phyloP scores from a whole-genome alignment of 2,329 filamentous ascomycete species.

The Catunica adiposa region DNA sequence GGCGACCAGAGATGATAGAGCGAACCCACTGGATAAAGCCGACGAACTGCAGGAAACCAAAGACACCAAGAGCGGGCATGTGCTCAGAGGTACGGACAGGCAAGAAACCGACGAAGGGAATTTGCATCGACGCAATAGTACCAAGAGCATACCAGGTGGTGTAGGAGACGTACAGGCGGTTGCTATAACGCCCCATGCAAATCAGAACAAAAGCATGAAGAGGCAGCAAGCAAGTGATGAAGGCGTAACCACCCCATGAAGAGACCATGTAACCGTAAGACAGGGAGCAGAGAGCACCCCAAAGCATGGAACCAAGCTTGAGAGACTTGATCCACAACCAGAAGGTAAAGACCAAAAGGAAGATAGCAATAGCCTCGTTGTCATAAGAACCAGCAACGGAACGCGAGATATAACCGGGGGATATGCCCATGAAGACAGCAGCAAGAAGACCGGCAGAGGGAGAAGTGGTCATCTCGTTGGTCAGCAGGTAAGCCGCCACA shows the following conservation, averaged over 20 bases:
- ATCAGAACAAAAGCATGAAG: conserved; percentile 88
- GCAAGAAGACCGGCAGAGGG: conserved; percentile 88
- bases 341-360: conserved; percentile 95
- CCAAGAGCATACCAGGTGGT: conserved; percentile 96
- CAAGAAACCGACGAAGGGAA: conserved; percentile 95
- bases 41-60: conserved; percentile 85
- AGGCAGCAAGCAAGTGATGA: conserved; percentile 94
- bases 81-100: conserved; percentile 95
- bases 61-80: conserved; percentile 95
- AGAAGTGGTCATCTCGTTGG: conserved; percentile 92
- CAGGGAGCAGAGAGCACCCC: conserved; percentile 83
- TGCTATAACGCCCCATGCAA: conserved; percentile 92
- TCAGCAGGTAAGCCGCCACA: conserved; percentile 83
- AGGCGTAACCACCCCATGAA: conserved; percentile 98
- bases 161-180: conserved; percentile 86
- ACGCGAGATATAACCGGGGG: conserved; percentile 92
- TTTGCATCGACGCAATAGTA: conserved; percentile 95
- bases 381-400: conserved; percentile 98
- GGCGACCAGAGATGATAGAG: conserved; percentile 72
- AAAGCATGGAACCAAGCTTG: conserved; percentile 90
- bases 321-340: conserved; percentile 98
- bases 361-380: conserved; percentile 98
- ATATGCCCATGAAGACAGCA: conserved; percentile 91
- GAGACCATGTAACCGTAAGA: conserved; percentile 99
- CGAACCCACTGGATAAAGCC: conserved; percentile 84